Evolutionary conservation across 1,139 yeast genomes (phyloP).

Genomic region (Eremothecium coryli): DNA sequence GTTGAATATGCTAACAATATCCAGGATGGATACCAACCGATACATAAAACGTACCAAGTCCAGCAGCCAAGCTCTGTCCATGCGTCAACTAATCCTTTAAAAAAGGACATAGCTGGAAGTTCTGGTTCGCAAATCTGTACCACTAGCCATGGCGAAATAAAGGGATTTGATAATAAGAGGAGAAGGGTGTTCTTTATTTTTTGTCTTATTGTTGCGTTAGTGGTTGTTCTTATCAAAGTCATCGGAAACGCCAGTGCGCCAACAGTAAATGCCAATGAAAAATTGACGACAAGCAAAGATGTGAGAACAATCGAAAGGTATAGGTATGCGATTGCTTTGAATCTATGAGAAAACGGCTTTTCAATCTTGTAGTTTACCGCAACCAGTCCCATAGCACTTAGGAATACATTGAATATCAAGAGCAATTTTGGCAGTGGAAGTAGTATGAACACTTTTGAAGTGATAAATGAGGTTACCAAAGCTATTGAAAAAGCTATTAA

Average conservation of each 20-base stretch:
- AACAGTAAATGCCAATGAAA: conserved; percentile 64
- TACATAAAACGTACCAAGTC: conserved; percentile 72
- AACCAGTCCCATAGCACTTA: conserved; percentile 10
- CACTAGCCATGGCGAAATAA: conserved; percentile 35
- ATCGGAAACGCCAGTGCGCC: conserved; percentile 66
- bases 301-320: conserved; percentile 62
- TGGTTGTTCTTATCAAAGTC: conserved; percentile 41
- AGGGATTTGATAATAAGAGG: conserved; percentile 47
- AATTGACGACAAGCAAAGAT: conserved; percentile 72
- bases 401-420: conserved; percentile 11
- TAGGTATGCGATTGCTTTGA: conserved; percentile 41
- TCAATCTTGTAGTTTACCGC: conserved; percentile 15
- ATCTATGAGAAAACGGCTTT: conserved; percentile 21
- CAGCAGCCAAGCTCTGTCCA: conserved; percentile 71
- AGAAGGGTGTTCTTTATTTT: conserved; percentile 30
- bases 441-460: conserved; percentile 20
- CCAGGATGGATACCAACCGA: conserved; percentile 88
- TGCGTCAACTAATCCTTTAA: conserved; percentile 47
- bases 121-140: conserved; percentile 32
- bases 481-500: conserved; percentile 13
- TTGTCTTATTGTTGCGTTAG: conserved; percentile 15
- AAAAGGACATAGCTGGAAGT: conserved; percentile 33
- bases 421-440: conserved; percentile 12
- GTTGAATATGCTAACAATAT: conserved; percentile 34
- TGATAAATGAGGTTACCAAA: conserved; percentile 20